Evolutionary conservation across 495 filamentous ascomycete species (phyloP).

Genomic region (Penicillium maclennaniae): DNA sequence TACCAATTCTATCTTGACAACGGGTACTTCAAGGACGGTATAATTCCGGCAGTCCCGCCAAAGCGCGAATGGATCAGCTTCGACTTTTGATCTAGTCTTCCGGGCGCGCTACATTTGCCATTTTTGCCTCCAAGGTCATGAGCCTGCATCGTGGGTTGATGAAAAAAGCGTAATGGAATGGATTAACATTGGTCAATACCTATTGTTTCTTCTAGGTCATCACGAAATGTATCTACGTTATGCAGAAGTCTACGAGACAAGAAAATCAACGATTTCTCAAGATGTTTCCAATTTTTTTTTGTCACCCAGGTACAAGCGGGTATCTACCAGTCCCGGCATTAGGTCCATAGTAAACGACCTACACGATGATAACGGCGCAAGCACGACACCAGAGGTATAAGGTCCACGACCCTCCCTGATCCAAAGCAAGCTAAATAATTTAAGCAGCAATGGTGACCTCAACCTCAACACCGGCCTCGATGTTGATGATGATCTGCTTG

Average conservation of each 20-base stretch:
- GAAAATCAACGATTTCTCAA: constrained; percentile 14
- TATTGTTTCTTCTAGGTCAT: not conserved
- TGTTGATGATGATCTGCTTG: constrained; percentile 99
- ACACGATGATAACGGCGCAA: constrained; percentile 4
- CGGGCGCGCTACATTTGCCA: not conserved
- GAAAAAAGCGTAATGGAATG: not conserved
- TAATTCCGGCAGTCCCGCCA: constrained; percentile 69
- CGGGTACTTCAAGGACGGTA: constrained; percentile 58
- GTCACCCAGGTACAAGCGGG: constrained; percentile 35
- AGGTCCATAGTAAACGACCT: constrained; percentile 17
- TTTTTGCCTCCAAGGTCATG: not conserved
- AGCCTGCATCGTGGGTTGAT: not conserved
- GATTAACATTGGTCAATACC: not conserved
- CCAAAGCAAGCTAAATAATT: constrained; percentile 30
- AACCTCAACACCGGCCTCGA: constrained; percentile 99
- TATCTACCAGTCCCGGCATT: constrained; percentile 26
- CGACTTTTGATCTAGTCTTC: constrained; percentile 50
- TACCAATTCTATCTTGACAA: constrained; percentile 58
- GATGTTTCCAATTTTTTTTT: constrained; percentile 40
- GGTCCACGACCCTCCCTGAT: constrained; percentile 22
- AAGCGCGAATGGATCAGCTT: constrained; percentile 69
- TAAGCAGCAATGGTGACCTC: constrained; percentile 99
- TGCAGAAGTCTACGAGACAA: not conserved
- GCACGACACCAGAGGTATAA: constrained; percentile 6
- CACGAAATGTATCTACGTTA: not conserved